phyloP scores from a whole-genome alignment of 331 rosid genomes.

The Malus hybrid region DNA sequence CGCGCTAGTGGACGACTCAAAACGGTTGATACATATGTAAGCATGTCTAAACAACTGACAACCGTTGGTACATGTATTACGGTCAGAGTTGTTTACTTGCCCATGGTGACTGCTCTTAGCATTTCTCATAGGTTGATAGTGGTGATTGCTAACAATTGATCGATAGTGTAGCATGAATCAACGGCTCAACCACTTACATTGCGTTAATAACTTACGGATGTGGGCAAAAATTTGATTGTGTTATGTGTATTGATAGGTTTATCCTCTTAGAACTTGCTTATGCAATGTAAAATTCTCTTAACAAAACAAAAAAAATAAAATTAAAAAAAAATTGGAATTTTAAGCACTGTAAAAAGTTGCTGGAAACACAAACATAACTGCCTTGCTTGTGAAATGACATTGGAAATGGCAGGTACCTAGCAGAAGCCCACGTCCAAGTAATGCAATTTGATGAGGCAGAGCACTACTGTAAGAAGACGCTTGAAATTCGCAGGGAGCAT shows the following conservation, averaged over 20 bases:
- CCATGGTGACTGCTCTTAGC: no score
- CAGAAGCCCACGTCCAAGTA: conserved; percentile 83
- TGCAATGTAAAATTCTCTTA: neutral
- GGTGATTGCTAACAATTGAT: neutral
- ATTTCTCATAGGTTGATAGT: no score
- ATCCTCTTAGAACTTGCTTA: neutral
- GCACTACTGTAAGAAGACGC: conserved; percentile 49
- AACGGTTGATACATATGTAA: no score
- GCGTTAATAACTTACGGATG: neutral
- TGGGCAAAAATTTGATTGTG: neutral
- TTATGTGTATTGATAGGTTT: neutral
- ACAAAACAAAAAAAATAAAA: no score
- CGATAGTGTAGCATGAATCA: neutral
- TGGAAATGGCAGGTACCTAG: conserved; percentile 47
- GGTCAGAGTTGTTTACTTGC: neutral
- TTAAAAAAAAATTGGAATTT: neutral
- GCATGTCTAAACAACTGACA: neutral
- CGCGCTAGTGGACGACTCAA: fast-evolving
- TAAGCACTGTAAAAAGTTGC: neutral
- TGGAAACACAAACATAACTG: neutral
- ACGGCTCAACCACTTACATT: neutral
- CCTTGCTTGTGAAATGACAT: neutral
- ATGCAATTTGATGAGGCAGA: conserved; percentile 78
- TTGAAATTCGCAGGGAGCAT: conserved; percentile 50
- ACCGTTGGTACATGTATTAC: neutral